These are phyloP conservation scores for Flagelloscypha sp. DNA, from an alignment of 768 basidiomycete species.

Conservation along the genomic window DNA sequence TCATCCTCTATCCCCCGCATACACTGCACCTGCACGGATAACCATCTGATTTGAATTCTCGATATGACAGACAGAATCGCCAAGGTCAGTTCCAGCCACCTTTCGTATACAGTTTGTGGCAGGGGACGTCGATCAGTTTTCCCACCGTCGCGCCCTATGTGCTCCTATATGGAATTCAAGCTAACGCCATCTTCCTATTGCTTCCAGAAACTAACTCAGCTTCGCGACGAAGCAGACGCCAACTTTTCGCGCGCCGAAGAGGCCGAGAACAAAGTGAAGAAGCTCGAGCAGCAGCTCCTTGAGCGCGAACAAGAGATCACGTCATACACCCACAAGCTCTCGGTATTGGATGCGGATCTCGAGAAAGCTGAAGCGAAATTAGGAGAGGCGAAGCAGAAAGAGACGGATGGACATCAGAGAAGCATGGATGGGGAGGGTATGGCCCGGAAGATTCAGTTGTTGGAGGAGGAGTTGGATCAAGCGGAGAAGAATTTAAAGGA, in stretches of 20 bases:
- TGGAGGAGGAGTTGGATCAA: slow-evolving; percentile 92
- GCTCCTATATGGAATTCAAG: not conserved
- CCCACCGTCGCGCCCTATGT: not conserved
- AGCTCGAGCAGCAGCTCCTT: slow-evolving; percentile 61
- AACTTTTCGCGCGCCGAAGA: slow-evolving; percentile 78
- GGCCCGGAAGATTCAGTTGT: slow-evolving; percentile 73
- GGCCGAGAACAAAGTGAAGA: slow-evolving; percentile 81
- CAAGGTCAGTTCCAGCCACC: no score
- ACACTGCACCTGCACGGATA: no score
- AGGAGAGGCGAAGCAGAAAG: slow-evolving; percentile 51
- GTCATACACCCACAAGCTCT: slow-evolving; percentile 68
- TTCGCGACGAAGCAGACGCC: slow-evolving; percentile 80
- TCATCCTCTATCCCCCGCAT: no score
- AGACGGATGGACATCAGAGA: slow-evolving; percentile 60
- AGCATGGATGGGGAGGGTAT: slow-evolving; percentile 69
- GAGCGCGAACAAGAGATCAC: slow-evolving; percentile 79
- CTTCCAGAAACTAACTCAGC: slow-evolving; percentile 59
- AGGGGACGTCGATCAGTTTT: no score
- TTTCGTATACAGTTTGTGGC: no score
- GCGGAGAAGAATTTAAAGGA: slow-evolving; percentile 97
- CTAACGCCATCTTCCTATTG: slow-evolving; percentile 4
- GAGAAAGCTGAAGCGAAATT: slow-evolving; percentile 66
- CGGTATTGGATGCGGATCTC: slow-evolving; percentile 55
- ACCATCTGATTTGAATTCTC: no score
- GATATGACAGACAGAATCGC: no score